Evolutionary conservation across 2,329 filamentous ascomycete species (phyloP).

Genomic region (Alternaria metachromatica): DNA sequence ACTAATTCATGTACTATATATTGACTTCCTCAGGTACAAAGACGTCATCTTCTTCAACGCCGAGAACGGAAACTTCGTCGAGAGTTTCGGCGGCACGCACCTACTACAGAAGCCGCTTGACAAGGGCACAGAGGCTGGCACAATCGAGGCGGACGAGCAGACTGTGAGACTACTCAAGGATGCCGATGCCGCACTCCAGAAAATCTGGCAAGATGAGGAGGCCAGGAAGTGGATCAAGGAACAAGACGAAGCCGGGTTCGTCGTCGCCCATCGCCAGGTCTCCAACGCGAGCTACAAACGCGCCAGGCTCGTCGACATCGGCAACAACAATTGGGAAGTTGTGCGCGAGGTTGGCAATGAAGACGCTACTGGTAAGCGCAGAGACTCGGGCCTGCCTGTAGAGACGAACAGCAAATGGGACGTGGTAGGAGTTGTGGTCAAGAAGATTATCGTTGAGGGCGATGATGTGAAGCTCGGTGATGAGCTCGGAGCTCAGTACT

Average conservation of each 20-base stretch:
- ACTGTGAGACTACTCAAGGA: slow-evolving; percentile 44
- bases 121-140: slow-evolving; percentile 37
- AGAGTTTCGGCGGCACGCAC: slow-evolving; percentile 40
- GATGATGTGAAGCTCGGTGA: slow-evolving; percentile 39
- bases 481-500: slow-evolving; percentile 40
- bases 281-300: slow-evolving; percentile 47
- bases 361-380: slow-evolving; percentile 36
- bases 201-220: slow-evolving; percentile 32
- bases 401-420: slow-evolving; percentile 44
- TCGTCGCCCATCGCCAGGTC: slow-evolving; percentile 38
- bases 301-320: slow-evolving; percentile 39
- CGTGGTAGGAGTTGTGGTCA: slow-evolving; percentile 43
- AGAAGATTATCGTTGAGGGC: slow-evolving; percentile 36
- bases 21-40: slow-evolving; percentile 30
- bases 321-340: slow-evolving; percentile 41
- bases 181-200: slow-evolving; percentile 32
- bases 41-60: slow-evolving; percentile 43
- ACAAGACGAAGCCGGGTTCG: slow-evolving; percentile 41
- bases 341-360: slow-evolving; percentile 40
- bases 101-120: slow-evolving; percentile 38
- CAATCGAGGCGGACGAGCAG: slow-evolving; percentile 44
- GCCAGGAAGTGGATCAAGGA: slow-evolving; percentile 38
- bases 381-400: slow-evolving; percentile 40
- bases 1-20: neutral
- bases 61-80: slow-evolving; percentile 30